These are phyloP conservation scores for Eucalyptus polybractea DNA, from an alignment of 345 rosid genomes.

Conservation along the genomic window DNA sequence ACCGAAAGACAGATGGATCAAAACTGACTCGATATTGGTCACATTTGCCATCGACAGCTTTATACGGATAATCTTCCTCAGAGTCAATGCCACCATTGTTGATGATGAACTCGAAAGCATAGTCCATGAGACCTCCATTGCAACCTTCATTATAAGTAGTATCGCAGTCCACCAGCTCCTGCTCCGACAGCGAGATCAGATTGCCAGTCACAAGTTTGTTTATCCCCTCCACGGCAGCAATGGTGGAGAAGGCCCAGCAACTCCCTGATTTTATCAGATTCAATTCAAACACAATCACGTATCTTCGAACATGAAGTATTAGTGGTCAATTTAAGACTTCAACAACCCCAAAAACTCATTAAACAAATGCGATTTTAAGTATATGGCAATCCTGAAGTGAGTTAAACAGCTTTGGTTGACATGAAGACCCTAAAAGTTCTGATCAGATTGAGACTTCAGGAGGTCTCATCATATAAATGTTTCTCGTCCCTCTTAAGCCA, in stretches of 20 bases:
- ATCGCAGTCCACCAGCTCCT: constrained; percentile 89
- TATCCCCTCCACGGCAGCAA: constrained; percentile 84
- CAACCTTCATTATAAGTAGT: constrained; percentile 67
- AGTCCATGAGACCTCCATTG: constrained; percentile 89
- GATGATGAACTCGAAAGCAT: constrained; percentile 80
- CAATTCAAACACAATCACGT: neutral
- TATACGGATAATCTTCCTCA: constrained; percentile 74
- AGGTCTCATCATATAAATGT: neutral
- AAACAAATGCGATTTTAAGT: neutral
- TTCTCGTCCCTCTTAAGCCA: neutral
- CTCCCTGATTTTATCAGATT: constrained; percentile 35
- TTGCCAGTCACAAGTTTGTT: constrained; percentile 78
- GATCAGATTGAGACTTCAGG: neutral
- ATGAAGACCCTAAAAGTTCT: neutral
- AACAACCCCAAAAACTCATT: neutral
- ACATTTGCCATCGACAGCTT: constrained; percentile 42
- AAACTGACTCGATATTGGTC: constrained; percentile 55
- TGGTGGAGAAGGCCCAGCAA: constrained; percentile 93
- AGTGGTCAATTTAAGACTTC: neutral
- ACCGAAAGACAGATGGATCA: neutral
- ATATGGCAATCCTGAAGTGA: neutral
- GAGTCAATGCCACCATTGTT: constrained; percentile 78
- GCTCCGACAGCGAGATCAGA: constrained; percentile 63
- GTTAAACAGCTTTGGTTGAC: neutral
- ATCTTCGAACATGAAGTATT: neutral